phyloP scores from a whole-genome alignment of 805 yeast species.

The Yarrowia keelungensis region DNA sequence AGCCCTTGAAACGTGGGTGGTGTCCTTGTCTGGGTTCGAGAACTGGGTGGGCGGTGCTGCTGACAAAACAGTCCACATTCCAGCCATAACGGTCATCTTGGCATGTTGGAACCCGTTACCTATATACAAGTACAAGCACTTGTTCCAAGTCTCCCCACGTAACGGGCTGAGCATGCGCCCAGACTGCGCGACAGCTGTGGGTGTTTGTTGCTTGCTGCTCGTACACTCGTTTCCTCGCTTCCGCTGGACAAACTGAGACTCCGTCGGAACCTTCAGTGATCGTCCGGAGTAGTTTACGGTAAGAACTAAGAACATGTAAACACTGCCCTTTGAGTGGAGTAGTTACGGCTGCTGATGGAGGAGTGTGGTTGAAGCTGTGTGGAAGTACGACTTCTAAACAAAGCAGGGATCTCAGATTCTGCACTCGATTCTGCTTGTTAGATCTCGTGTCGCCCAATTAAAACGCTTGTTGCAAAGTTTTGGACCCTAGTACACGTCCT shows the following conservation, averaged over 20 bases:
- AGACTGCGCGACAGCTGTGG: background rate
- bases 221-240: slow-evolving; percentile 1
- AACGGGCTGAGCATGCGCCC: background rate
- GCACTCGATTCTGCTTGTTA: too few species aligned
- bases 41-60: background rate
- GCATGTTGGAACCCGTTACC: background rate
- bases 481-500: slow-evolving; percentile 21
- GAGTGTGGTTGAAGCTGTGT: too few species aligned
- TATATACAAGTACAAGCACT: too few species aligned
- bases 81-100: background rate
- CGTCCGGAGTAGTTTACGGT: too few species aligned
- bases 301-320: too few species aligned
- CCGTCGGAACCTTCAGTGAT: slow-evolving; percentile 15
- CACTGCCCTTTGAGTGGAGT: too few species aligned
- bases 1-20: too few species aligned
- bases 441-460: slow-evolving; percentile 11
- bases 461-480: slow-evolving; percentile 9
- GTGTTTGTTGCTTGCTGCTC: slow-evolving; percentile 28
- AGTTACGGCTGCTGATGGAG: too few species aligned
- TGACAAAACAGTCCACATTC: background rate
- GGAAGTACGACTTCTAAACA: too few species aligned
- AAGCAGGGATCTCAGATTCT: too few species aligned
- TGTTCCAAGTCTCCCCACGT: too few species aligned
- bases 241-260: slow-evolving; percentile 9
- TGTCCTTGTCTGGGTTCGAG: too few species aligned